phyloP scores from a whole-genome alignment of 2,329 filamentous ascomycete species.

The Fusarium sp. region DNA sequence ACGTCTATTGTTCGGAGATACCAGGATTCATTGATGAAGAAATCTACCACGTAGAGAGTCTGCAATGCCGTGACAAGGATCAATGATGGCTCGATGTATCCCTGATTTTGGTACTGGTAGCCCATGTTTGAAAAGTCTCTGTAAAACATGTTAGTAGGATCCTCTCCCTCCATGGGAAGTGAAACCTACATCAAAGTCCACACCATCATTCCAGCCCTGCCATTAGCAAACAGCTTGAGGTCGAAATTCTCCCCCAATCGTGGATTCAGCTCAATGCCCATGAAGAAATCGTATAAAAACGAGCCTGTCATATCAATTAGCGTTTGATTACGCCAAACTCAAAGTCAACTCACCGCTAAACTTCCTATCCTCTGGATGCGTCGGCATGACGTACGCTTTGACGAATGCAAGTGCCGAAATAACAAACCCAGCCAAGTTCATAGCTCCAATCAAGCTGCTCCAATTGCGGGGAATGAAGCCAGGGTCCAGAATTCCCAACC shows the following conservation, averaged over 20 bases:
- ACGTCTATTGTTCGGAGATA: conserved; percentile 63
- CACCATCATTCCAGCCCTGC: conserved; percentile 61
- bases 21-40: conserved; percentile 64
- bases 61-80: conserved; percentile 61
- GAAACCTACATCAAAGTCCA: conserved; percentile 60
- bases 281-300: conserved; percentile 59
- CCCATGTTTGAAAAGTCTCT: conserved; percentile 50
- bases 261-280: conserved; percentile 62
- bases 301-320: conserved; percentile 48
- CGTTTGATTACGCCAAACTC: neutral
- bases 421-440: conserved; percentile 54
- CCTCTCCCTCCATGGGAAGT: neutral
- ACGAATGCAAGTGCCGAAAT: conserved; percentile 50
- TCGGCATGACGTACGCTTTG: conserved; percentile 57
- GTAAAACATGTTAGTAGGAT: conserved; percentile 33
- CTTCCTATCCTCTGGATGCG: conserved; percentile 58
- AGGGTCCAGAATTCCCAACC: conserved; percentile 52
- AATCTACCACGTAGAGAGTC: conserved; percentile 61
- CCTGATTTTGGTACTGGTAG: conserved; percentile 58
- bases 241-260: conserved; percentile 59
- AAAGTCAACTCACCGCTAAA: conserved; percentile 54
- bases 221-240: conserved; percentile 63
- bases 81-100: conserved; percentile 54
- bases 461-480: conserved; percentile 59
- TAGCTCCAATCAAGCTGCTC: conserved; percentile 55